Conservation (phyloP, 2,329 filamentous ascomycete species). For the Bertia moriformis region DNA sequence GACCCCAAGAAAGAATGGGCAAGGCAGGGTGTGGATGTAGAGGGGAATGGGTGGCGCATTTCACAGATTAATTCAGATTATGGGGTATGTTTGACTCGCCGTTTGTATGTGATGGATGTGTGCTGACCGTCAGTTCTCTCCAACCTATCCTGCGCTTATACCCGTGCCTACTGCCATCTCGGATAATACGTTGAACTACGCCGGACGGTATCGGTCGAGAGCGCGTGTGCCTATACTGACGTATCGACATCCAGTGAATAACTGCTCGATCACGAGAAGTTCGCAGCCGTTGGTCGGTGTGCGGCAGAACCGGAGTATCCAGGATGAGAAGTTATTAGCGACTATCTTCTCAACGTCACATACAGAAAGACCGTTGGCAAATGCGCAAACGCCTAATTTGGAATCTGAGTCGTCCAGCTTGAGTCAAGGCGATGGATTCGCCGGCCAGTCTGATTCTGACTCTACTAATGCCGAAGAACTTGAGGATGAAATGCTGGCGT, state of each 20-base stretch:
- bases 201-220: conserved; percentile 74
- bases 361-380: conserved; percentile 17
- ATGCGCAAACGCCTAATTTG: conserved; percentile 10
- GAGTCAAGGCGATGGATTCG: conserved; percentile 18
- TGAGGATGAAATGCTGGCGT: conserved; percentile 52
- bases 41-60: conserved; percentile 73
- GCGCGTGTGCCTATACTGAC: conserved; percentile 77
- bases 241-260: conserved; percentile 92
- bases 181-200: conserved; percentile 94
- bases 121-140: conserved; percentile 54
- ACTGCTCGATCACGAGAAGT: conserved; percentile 88
- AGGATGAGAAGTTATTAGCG: conserved; percentile 85
- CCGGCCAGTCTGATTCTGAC: conserved; percentile 26
- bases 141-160: conserved; percentile 77
- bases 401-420: conserved; percentile 14
- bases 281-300: conserved; percentile 84
- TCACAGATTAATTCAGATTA: conserved; percentile 84
- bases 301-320: conserved; percentile 75
- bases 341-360: conserved; percentile 72
- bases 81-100: conserved; percentile 11
- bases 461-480: conserved; percentile 46
- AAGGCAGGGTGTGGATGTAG: conserved; percentile 67
- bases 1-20: conserved; percentile 74
- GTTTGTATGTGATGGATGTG: background rate
- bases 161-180: conserved; percentile 80